These are phyloP conservation scores for Jimgerdemannia lactiflua DNA, from an alignment of 192 early-diverging fungal genomes.

Conservation along the genomic window DNA sequence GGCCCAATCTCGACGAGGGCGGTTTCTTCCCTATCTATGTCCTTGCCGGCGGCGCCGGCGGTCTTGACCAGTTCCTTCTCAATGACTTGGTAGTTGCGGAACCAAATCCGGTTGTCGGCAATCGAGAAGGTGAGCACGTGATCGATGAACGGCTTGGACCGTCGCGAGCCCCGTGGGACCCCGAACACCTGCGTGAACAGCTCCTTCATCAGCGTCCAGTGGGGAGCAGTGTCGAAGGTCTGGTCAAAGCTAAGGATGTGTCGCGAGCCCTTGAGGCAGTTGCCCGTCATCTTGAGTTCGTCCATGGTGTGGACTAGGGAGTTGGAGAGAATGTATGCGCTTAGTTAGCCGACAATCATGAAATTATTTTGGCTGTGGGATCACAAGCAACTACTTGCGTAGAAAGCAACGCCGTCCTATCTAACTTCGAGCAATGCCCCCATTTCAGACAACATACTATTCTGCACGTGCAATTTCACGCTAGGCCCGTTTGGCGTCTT, in stretches of 20 bases:
- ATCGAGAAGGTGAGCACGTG: slow-evolving; percentile 90
- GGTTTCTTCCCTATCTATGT: slow-evolving; percentile 59
- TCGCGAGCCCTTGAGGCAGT: slow-evolving; percentile 95
- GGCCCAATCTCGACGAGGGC: slow-evolving; percentile 95
- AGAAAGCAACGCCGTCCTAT: background rate
- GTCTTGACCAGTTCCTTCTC: slow-evolving; percentile 63
- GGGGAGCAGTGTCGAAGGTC: slow-evolving; percentile 84
- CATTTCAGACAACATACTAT: slow-evolving; percentile 68
- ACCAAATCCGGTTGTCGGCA: slow-evolving; percentile 89
- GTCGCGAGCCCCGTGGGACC: slow-evolving; percentile 81
- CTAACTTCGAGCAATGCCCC: too few relatives aligned
- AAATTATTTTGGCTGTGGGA: too few relatives aligned
- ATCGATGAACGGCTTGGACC: slow-evolving; percentile 96
- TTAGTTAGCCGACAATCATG: too few relatives aligned
- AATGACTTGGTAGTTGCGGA: slow-evolving; percentile 93
- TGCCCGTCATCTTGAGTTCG: slow-evolving; percentile 97
- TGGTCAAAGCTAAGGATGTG: slow-evolving; percentile 95
- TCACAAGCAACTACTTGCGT: too few relatives aligned
- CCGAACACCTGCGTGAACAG: slow-evolving; percentile 91
- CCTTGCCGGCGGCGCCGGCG: slow-evolving; percentile 46
- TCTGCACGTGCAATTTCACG: slow-evolving; percentile 93
- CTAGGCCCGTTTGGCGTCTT: slow-evolving; percentile 95
- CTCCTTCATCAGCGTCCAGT: slow-evolving; percentile 90
- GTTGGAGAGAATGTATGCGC: background rate
- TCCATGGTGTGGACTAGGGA: slow-evolving; percentile 94